These are phyloP conservation scores for Aegilops bicornis DNA, from an alignment of 176 grass and related monocot species.

Conservation along the genomic window DNA sequence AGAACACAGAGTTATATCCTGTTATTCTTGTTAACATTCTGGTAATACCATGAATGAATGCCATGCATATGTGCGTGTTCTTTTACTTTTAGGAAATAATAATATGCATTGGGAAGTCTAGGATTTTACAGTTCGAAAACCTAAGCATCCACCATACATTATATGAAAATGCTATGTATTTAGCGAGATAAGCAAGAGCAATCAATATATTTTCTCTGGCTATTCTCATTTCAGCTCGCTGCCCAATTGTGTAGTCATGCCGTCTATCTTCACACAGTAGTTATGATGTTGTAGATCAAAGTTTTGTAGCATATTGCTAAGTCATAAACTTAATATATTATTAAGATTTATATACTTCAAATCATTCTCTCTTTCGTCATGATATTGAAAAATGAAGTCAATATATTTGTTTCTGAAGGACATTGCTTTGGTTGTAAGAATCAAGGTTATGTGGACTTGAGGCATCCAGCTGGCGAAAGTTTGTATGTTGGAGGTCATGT, in stretches of 20 bases:
- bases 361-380: background rate
- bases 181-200: background rate
- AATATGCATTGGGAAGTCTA: background rate
- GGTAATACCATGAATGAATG: background rate
- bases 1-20: background rate
- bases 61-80: background rate
- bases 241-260: background rate
- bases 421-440: conserved; percentile 18
- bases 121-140: background rate
- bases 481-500: background rate
- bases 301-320: background rate
- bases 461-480: background rate
- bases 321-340: background rate
- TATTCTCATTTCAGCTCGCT: background rate
- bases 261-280: background rate
- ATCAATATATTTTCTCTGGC: background rate
- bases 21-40: background rate
- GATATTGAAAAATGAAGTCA: background rate
- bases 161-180: background rate
- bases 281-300: background rate
- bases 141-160: background rate
- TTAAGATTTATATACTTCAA: background rate
- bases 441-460: background rate
- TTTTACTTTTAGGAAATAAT: background rate
- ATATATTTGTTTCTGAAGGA: background rate